Base-by-base conservation (phyloP, 768 basidiomycete species). In the Panellus pusillus region DNA sequence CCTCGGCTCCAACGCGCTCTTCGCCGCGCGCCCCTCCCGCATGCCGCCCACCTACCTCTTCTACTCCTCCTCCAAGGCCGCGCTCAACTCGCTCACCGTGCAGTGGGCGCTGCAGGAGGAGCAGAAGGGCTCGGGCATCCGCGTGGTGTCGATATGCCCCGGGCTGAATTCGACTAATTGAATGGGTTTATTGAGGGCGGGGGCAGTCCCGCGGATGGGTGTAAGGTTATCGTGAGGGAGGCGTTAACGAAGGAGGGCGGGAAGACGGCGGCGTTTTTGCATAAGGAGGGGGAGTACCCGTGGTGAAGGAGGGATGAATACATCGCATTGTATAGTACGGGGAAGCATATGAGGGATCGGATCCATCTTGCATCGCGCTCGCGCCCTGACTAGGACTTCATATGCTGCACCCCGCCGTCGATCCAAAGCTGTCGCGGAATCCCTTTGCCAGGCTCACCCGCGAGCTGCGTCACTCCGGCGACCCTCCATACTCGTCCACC, bases 81-180 rank as follows among this genome's bases (percentile, higher is more conserved):
- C 57, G 17, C 40, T 54, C 14, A 54, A 59, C 31, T 27, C 14
- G 19, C 49, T 54, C 12, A 59, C 52, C 13, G 36, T 50, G 28
- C 32, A 44, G 29, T 58, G 56, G 56, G 47, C 50, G 2, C 14
- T 49, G 13, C 40, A 40, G 45, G 56, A 57, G 42, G 20, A 57
- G 51, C 18, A 52, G 46, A 52, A 47, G 20, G 47, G 42, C 12
- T 52, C 50, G 5, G 52, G 51, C 11, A 46, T 53, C 24, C 32
- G 56, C 3, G 56, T 58, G 11, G 42, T 53, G 8, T 45, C 56
- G 35, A 53, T 53, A 4, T 52, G 51, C 38, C 56, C 56, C 15
- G 55, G 55, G 47, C n/a, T 32, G 24, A 48, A 43, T 38, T n/a
- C 44, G 24, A 57, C 55, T 4, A 49, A 38, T 18, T 58, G 35